A percentile compares a stretch with the other conserved stretches of the same genome.
phyloP scores from a whole-genome alignment of 2,329 filamentous ascomycete genomes.

The Aspergillus novofumigatus region DNA sequence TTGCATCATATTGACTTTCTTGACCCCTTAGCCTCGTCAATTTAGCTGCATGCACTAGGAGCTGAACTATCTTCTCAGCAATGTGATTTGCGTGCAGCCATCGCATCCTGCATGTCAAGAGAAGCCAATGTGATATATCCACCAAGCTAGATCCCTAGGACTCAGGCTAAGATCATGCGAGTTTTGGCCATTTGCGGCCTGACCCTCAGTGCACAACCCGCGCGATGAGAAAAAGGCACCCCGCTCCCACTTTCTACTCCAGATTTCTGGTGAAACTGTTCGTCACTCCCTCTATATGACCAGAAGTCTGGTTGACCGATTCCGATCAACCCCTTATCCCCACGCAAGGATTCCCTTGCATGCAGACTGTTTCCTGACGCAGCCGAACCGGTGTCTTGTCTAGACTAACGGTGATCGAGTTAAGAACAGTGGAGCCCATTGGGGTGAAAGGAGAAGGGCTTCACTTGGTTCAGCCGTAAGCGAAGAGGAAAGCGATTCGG shows the following conservation, averaged over 20 bases:
- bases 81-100: slow-evolving; percentile 13
- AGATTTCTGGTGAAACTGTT: neutral
- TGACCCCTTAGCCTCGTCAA: slow-evolving; percentile 7
- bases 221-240: slow-evolving; percentile 17
- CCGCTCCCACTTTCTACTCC: slow-evolving; percentile 7
- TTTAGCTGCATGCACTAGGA: slow-evolving; percentile 3
- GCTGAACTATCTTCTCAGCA: slow-evolving; percentile 10
- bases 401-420: neutral
- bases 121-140: slow-evolving; percentile 30
- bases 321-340: neutral
- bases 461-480: neutral
- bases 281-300: neutral
- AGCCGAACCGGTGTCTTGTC: neutral
- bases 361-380: neutral
- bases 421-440: neutral
- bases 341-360: neutral
- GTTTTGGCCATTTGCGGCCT: slow-evolving; percentile 2
- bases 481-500: neutral
- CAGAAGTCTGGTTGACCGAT: neutral
- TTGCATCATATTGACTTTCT: slow-evolving; percentile 6
- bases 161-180: slow-evolving; percentile 11
- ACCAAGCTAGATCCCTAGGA: slow-evolving; percentile 19
- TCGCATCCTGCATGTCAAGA: slow-evolving; percentile 21
- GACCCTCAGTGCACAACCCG: slow-evolving; percentile 13
- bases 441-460: neutral